Percentiles rank a stretch among this genome's conserved stretches.
phyloP scores from a whole-genome alignment of 2,329 filamentous ascomycete species.

The Cladosporium sp. region DNA sequence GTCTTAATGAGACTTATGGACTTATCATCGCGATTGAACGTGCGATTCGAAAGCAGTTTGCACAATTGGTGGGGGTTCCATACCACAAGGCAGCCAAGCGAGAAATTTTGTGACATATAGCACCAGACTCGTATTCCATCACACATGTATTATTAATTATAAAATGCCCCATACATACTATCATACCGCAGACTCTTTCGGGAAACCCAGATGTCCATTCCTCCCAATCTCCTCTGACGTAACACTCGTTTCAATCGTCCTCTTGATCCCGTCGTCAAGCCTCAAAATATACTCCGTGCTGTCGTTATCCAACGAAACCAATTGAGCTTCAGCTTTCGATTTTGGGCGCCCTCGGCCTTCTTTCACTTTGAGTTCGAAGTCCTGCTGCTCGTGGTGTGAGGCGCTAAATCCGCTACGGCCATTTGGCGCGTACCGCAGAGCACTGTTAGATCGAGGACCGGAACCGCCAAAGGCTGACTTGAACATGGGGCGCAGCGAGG shows the following conservation, averaged over 20 bases:
- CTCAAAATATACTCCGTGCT: conserved; percentile 6
- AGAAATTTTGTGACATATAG: not conserved
- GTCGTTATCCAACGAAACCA: conserved; percentile 1
- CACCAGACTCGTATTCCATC: not conserved
- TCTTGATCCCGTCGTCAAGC: not conserved
- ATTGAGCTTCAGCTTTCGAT: not conserved
- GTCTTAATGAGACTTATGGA: no score
- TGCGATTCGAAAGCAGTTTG: not conserved
- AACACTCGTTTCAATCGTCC: conserved; percentile 7
- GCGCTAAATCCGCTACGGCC: not conserved
- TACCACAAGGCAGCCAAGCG: not conserved
- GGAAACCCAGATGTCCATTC: not conserved
- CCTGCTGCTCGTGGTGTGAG: not conserved
- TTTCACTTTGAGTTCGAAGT: not conserved
- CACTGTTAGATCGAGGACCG: not conserved
- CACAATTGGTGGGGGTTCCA: not conserved
- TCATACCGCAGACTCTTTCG: not conserved
- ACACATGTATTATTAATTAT: not conserved
- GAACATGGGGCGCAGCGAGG: conserved; percentile 11
- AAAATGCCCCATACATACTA: not conserved
- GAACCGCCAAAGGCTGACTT: conserved; percentile 1
- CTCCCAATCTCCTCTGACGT: not conserved
- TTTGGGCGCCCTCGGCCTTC: not conserved
- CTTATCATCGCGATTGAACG: not conserved
- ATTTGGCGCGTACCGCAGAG: not conserved